Evolutionary conservation across 2,329 filamentous ascomycete genomes (phyloP), one percentile per base, ranked within the genome.

Genomic region (Aspergillus aculeatus): DNA sequence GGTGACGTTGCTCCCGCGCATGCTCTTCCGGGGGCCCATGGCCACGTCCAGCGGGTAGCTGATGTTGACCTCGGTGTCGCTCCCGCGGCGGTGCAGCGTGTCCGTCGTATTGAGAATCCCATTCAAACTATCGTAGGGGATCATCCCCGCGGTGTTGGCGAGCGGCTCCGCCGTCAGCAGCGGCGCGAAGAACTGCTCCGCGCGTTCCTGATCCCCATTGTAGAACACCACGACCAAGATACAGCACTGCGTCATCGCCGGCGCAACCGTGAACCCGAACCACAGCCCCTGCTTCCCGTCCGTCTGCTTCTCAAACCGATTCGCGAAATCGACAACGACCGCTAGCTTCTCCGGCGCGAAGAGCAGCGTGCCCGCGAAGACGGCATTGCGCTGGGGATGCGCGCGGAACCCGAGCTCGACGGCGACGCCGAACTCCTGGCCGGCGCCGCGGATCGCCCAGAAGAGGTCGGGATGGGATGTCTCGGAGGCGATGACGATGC

Each of bases 381-480:
- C 74, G 2, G 68, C 66, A 1, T 68, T 62, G 2, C 44, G 61
- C 58, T 73, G 73, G 0, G 76, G 71, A 55, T 75, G 71, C 0
- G 70, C 75, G 44, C 66, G 72, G 59, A 70, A 73, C 19, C 35
- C 57, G 64, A 83, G 81, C 50, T 81, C 75, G 0, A 75, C 75
- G 2, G 78, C 75, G 16, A 78, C 70, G 5, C 78, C 78, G 56
- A 80, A 79, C 55, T 75, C 77, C 47, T 75, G 72, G 1, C 78
- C 77, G 0, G 77, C 78, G 12, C 78, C 79, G 1, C 73, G 66
- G 10, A 81, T 57, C 24, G 75, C 77, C 80, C 80, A 82, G 69
- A 82, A 82, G 0, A 82, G 69, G 53, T 82, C 80, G 0, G 69
- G 26, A 38, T 85, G 78, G 62, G 82, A 72, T 0, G 64, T 63